Evolutionary conservation across 2,329 filamentous ascomycete genomes (phyloP).

Genomic region (Trichoderma koningiopsis): DNA sequence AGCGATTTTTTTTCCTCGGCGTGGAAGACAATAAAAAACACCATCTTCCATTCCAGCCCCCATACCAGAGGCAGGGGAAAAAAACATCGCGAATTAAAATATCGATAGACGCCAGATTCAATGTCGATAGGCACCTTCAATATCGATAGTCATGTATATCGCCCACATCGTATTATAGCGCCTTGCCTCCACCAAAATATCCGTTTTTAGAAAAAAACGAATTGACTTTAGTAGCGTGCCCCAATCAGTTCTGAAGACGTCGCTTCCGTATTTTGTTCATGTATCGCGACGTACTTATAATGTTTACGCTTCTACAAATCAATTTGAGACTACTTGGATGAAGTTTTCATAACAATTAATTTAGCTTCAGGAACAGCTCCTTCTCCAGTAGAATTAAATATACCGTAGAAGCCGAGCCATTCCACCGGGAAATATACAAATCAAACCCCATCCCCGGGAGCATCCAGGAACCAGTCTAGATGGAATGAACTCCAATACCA

Average conservation of each 20-base stretch:
- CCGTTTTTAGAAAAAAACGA: not conserved
- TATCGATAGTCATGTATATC: too few relatives aligned
- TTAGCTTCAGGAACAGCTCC: not conserved
- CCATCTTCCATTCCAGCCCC: not conserved
- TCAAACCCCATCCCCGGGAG: not conserved
- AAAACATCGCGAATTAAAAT: not conserved
- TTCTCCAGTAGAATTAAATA: not conserved
- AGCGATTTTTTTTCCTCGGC: not conserved
- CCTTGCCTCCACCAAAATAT: too few relatives aligned
- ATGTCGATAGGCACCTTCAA: too few relatives aligned
- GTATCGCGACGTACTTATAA: not conserved
- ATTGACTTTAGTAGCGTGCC: not conserved
- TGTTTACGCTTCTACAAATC: not conserved
- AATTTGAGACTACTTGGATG: not conserved
- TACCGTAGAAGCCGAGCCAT: not conserved
- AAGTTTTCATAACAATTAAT: not conserved
- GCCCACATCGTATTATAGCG: too few relatives aligned
- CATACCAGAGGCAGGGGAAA: not conserved
- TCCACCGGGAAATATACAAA: not conserved
- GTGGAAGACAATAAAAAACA: not conserved
- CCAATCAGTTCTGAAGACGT: not conserved
- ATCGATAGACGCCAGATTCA: too few relatives aligned
- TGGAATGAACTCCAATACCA: not conserved
- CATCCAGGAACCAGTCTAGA: not conserved
- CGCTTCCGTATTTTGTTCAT: not conserved